Evolutionary conservation across 2,329 filamentous ascomycete species (phyloP).

Genomic region (Exophiala xenobiotica): DNA sequence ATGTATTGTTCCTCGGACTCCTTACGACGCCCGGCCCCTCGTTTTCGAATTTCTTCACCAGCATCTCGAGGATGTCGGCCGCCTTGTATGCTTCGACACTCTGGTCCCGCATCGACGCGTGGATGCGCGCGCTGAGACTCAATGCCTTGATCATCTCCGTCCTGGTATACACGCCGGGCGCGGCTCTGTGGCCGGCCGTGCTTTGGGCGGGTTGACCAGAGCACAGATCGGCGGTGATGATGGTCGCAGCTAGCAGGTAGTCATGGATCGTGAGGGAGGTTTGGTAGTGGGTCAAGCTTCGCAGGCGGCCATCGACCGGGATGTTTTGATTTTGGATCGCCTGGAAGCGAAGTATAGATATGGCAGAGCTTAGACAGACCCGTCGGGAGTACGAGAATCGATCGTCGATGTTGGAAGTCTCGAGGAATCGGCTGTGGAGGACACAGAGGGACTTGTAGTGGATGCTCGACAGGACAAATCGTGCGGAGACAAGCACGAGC

Average conservation of each 20-base stretch:
- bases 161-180: neutral
- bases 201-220: slow-evolving; percentile 5
- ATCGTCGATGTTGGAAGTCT: slow-evolving; percentile 71
- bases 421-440: slow-evolving; percentile 81
- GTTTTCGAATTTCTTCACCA: slow-evolving; percentile 75
- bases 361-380: slow-evolving; percentile 78
- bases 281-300: slow-evolving; percentile 74
- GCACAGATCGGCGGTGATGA: slow-evolving; percentile 72
- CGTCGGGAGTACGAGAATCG: slow-evolving; percentile 80
- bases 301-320: slow-evolving; percentile 67
- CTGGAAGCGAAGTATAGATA: slow-evolving; percentile 76
- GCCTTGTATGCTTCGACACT: slow-evolving; percentile 91
- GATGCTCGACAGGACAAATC: slow-evolving; percentile 77
- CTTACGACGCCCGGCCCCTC: too few relatives aligned
- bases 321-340: slow-evolving; percentile 72
- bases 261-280: slow-evolving; percentile 77
- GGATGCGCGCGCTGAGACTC: slow-evolving; percentile 71
- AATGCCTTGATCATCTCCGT: slow-evolving; percentile 73
- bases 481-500: slow-evolving; percentile 66
- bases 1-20: too few relatives aligned
- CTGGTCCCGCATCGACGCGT: slow-evolving; percentile 71
- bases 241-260: slow-evolving; percentile 80
- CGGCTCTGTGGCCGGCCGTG: slow-evolving; percentile 43
- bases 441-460: slow-evolving; percentile 86
- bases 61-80: slow-evolving; percentile 72